Conservation (phyloP, 164 flowering plant genomes). For the Vitis labrusca region DNA sequence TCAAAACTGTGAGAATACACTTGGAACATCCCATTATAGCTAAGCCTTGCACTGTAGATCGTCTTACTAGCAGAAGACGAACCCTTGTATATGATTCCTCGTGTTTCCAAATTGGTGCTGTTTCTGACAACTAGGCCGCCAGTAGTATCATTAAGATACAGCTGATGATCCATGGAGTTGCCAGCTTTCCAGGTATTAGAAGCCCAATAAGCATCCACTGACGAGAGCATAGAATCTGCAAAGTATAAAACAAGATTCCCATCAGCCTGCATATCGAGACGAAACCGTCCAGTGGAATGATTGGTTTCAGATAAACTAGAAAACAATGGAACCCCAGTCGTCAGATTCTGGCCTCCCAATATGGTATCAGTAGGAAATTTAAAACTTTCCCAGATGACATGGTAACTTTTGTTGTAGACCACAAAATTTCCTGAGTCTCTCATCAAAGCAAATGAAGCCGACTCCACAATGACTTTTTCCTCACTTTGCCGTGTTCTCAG, state of each 20-base stretch:
- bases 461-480: no score
- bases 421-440: conserved; percentile 27
- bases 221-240: rapidly evolving
- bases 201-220: neutral
- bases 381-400: conserved; percentile 24
- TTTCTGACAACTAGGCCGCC: neutral
- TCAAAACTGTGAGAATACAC: conserved; percentile 4
- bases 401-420: neutral
- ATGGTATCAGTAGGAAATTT: conserved; percentile 17
- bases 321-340: neutral
- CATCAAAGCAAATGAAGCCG: conserved; percentile 16
- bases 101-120: neutral
- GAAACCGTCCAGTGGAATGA: conserved; percentile 21
- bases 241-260: conserved; percentile 16
- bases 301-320: conserved; percentile 5
- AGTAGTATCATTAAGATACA: neutral
- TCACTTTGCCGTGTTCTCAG: neutral
- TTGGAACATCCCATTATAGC: conserved; percentile 7
- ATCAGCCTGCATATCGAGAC: conserved; percentile 12
- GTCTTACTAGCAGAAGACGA: no score
- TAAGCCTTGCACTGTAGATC: neutral
- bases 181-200: neutral
- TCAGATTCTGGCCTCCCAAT: conserved; percentile 25
- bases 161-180: neutral
- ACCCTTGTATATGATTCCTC: rapidly evolving